Conservation (phyloP, 805 yeast genomes). For the Saccharomyces kudriavzevii region DNA sequence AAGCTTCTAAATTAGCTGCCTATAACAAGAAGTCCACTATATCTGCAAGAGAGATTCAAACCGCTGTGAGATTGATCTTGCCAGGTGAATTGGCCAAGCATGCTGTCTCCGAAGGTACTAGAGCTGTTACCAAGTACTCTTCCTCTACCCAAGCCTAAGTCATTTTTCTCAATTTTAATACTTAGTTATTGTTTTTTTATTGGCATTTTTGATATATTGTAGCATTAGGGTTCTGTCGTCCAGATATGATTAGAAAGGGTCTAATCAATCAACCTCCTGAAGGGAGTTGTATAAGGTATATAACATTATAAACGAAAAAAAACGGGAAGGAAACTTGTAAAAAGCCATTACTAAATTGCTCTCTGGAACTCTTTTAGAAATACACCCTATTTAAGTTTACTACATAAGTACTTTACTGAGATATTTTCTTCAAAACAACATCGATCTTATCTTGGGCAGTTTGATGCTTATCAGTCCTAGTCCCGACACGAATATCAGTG, state of each 20-base stretch:
- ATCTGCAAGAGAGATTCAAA: slow-evolving; percentile 96
- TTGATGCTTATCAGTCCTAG: slow-evolving; percentile 69
- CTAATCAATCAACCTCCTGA: background rate
- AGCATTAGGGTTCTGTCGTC: background rate
- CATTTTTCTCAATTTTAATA: background rate
- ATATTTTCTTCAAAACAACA: slow-evolving; percentile 48
- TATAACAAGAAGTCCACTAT: slow-evolving; percentile 97
- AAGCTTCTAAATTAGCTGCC: slow-evolving; percentile 97
- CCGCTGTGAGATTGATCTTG: slow-evolving; percentile 94
- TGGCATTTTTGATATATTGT: background rate
- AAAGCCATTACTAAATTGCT: background rate
- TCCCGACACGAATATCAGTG: slow-evolving; percentile 80
- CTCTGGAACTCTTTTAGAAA: background rate
- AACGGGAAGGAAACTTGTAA: background rate
- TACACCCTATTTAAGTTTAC: background rate
- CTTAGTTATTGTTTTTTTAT: background rate
- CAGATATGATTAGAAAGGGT: background rate
- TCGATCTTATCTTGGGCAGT: slow-evolving; percentile 65
- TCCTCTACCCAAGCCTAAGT: slow-evolving; percentile 44
- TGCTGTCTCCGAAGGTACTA: slow-evolving; percentile 97
- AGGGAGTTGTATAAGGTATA: slow-evolving; percentile 1
- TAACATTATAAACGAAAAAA: slow-evolving; percentile 2
- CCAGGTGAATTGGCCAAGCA: slow-evolving; percentile 99
- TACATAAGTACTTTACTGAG: slow-evolving; percentile 10
- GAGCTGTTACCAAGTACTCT: slow-evolving; percentile 95